Base-by-base conservation (phyloP, 2,329 filamentous ascomycete species). In the Aspergillus sp. region DNA sequence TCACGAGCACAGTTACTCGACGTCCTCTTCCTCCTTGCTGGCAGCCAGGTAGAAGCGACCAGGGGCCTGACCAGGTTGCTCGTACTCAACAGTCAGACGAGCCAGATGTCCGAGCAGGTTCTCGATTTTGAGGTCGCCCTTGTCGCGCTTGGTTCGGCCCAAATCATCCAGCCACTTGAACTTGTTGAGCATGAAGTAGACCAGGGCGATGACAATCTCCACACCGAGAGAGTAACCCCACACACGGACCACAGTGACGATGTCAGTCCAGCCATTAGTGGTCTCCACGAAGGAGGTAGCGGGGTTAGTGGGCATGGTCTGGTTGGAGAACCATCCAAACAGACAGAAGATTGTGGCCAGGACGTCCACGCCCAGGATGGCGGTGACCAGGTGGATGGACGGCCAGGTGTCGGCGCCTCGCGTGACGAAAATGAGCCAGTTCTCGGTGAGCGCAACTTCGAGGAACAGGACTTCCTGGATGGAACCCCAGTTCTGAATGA, bases 341-440 rank as follows among this genome's bases (percentile, higher is more conserved):
- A 89, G 69, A 70, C 82, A 84, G 79, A 90, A 91, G 66, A 90
- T 77, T 19, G 87, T 90, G 13, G 87, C 85, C 16, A 90, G 72
- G 47, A 82, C 76, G 65, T 90, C 87, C 60, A 91, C 87, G 64
- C 82, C 82, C 50, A 88, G 74, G 66, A 90, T 90, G 52, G 87
- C 87, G 36, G 74, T 76, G 50, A 90, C 79, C 22, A 91, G 77
- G 67, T 89, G 86, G 79, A 86, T 86, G 0, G 86, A 89, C 45
- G 87, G 87, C 77, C 82, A 86, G 5, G 87, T 90, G 66, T 84
- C 79, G 56, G 82, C 84, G 56, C 88, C 90, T 80, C 90, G 89
- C 59, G 90, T 95, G 75, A 95, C 93, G 80, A 95, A 95, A 73
- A 95, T 95, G 47, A 95, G 84, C 91, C 90, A 95, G 79, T 95